Conservation (phyloP, 208 protist genomes). For the Leishmania lainsoni region DNA sequence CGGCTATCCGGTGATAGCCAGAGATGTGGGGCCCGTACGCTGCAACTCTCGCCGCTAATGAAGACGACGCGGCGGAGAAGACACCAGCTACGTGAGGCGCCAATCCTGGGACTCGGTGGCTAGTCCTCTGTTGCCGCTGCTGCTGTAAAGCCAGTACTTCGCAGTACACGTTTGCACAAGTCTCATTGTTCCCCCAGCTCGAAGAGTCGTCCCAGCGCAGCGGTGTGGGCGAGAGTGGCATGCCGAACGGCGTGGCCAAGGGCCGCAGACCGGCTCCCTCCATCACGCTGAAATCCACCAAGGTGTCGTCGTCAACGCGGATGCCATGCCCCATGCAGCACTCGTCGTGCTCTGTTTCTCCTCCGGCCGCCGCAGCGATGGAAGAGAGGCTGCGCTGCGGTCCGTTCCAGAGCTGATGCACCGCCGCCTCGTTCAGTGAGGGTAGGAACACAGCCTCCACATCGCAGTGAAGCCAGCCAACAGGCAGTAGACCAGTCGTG, state of each 20-base stretch:
- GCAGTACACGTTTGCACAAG: conserved; percentile 24
- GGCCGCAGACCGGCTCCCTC: conserved; percentile 32
- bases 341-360: background rate
- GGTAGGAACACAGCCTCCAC: conserved; percentile 28
- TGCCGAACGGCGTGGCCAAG: conserved; percentile 2
- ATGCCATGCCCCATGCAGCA: background rate
- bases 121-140: background rate
- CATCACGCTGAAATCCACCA: conserved; percentile 37
- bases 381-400: conserved; percentile 19
- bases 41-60: background rate
- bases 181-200: background rate
- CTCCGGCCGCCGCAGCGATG: conserved; percentile 2
- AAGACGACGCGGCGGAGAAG: background rate
- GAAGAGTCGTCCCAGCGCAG: conserved; percentile 14
- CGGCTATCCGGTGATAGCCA: background rate
- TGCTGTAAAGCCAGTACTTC: conserved; percentile 20
- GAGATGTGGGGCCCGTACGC: background rate
- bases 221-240: conserved; percentile 9
- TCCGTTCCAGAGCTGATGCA: conserved; percentile 35
- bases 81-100: background rate
- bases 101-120: too few relatives aligned
- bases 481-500: conserved; percentile 10
- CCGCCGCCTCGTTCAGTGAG: conserved; percentile 17
- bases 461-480: conserved; percentile 57
- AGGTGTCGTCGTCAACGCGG: background rate